Evolutionary conservation across 2,329 filamentous ascomycete genomes (phyloP).

Genomic region (Pezicula rhizophila): DNA sequence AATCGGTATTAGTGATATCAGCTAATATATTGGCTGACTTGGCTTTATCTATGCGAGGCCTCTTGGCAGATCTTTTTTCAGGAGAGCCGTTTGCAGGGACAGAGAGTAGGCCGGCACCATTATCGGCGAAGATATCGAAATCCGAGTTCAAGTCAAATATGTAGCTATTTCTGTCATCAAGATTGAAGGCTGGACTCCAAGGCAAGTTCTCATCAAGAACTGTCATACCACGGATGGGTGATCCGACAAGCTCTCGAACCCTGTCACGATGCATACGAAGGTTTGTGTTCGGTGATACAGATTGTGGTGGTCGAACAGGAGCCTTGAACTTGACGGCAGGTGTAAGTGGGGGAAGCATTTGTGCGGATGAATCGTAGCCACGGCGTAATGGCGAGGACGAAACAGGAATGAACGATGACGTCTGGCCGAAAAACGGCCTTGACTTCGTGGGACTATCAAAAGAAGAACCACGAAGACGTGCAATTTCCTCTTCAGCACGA

Average conservation of each 20-base stretch:
- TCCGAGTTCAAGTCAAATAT: conserved; percentile 44
- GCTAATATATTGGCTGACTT: conserved; percentile 55
- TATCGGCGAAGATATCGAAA: conserved; percentile 57
- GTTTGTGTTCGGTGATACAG: conserved; percentile 89
- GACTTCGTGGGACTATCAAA: conserved; percentile 83
- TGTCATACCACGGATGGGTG: conserved; percentile 55
- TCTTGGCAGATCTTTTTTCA: conserved; percentile 55
- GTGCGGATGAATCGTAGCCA: conserved; percentile 34
- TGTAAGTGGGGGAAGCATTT: conserved; percentile 71
- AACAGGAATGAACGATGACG: conserved; percentile 33
- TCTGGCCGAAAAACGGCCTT: conserved; percentile 37
- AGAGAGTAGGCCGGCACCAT: conserved; percentile 34
- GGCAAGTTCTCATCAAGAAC: conserved; percentile 47
- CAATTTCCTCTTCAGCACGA: conserved; percentile 92
- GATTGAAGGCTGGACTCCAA: conserved; percentile 62
- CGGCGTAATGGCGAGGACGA: conserved; percentile 66
- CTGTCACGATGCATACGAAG: conserved; percentile 80
- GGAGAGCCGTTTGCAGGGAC: conserved; percentile 55
- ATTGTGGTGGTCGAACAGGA: conserved; percentile 52
- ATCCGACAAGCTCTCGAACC: conserved; percentile 75
- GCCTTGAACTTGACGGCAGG: conserved; percentile 77
- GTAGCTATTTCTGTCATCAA: conserved; percentile 53
- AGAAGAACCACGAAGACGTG: conserved; percentile 83
- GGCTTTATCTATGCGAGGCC: conserved; percentile 56
- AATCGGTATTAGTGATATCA: conserved; percentile 42